Base-by-base conservation (phyloP, 2,329 filamentous ascomycete genomes). In the Zelopaecilomyces penicillatus region DNA sequence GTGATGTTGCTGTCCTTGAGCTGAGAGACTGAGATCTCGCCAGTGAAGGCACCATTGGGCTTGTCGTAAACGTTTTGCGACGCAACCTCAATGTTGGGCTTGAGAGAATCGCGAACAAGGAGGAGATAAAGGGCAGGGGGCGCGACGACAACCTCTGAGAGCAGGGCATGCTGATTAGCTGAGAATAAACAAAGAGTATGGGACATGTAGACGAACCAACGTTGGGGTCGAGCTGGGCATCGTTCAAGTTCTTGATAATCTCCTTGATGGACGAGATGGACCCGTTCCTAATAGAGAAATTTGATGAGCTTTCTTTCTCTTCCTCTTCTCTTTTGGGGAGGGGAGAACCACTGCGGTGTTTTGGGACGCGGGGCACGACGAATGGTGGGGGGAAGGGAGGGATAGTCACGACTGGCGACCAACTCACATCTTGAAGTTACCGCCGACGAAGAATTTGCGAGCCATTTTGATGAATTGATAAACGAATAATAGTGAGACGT, bases 61-160 rank as follows among this genome's bases (percentile, higher is more conserved):
- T 91, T 91, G 77, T 97, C 87, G 71, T 81, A 97, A 68, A 97
- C 88, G 71, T 98, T 98, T 75, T 98, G 93, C 46, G 93, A 84
- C 46, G 91, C 86, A 52, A 98, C 86, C 62, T 87, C 85, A 64
- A 98, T 75, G 54, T 82, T 81, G 57, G 78, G 63, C 65, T 83
- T 80, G 59, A 91, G 78, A 62, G 82, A 76, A 65, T 93, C 83
- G 60, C 87, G 87, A 62, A 89, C 82, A 54, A 90, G 81, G 62
- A 87, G 79, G 58, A 98, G 87, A 77, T 95, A 97, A 64, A 97
- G 78, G 47, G 87, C 70, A 39, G 93, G 88, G 52, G 93, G 93
- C 52, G 93, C 82, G 68, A 98, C 82, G 67, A 97, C 93, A 62
- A 95, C 87, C 83, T 98, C 91, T 87, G 69, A 6, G 41, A 32